A percentile compares a stretch with the other conserved stretches of the same genome.
phyloP scores from a whole-genome alignment of 1,284 basidiomycete genomes.

The Hemileia vastatrix region DNA sequence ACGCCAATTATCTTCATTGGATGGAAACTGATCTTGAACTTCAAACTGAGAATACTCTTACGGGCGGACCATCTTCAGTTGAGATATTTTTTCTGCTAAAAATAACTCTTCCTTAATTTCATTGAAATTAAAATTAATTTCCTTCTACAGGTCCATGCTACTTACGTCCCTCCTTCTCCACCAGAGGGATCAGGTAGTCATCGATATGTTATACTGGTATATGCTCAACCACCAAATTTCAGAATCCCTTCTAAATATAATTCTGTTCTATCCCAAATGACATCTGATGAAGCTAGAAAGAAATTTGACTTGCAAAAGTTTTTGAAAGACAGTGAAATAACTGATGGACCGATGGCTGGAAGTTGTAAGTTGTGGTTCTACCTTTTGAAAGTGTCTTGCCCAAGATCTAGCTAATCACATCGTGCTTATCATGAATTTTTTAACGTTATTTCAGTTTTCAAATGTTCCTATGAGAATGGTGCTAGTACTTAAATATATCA shows the following conservation, averaged over 20 bases:
- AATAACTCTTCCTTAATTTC: not conserved
- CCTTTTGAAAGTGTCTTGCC: no score
- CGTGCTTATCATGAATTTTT: no score
- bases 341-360: conserved; percentile 1
- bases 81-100: not conserved
- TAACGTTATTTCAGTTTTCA: no score
- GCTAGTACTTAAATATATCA: no score
- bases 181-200: not conserved
- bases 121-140: not conserved
- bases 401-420: no score
- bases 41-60: not conserved
- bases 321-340: not conserved
- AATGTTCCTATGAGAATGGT: no score
- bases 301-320: not conserved
- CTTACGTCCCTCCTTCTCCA: conserved; percentile 6
- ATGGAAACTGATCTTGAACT: conserved; percentile 3
- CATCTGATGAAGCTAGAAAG: no score
- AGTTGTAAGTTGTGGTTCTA: conserved; percentile 22
- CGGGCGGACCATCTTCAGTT: not conserved
- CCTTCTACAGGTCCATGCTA: conserved; percentile 4
- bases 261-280: no score
- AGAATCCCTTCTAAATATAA: not conserved
- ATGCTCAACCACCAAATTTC: conserved; percentile 1
- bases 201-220: conserved; percentile 9
- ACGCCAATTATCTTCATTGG: not conserved